Evolutionary conservation across 805 yeast genomes (phyloP), one percentile per base, ranked within the genome.

Genomic region (Barnettozyma vustinii): DNA sequence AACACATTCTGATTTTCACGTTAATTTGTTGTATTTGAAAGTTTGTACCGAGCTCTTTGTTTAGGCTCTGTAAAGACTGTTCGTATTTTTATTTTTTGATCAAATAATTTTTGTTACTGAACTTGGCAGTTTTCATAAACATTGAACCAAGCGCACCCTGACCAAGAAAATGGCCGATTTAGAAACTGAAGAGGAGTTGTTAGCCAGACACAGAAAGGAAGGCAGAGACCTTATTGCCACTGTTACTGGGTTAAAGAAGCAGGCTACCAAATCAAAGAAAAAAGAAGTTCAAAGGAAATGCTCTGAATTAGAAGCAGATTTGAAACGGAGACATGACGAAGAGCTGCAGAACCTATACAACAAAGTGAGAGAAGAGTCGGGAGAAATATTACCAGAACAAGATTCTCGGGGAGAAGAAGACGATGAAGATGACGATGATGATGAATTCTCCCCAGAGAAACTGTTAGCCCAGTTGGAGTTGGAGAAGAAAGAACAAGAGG

Each of bases 211-310:
- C 56, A 73, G 79, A 56, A 82, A 81, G 59, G 95, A 89, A 63
- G 65, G 64, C 48, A 76, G 81, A 53, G 90, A 88, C 49, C 69
- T 88, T 51, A 71, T 77, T 19, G 84, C 86, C 9, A 75, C 77
- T 27, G 72, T 81, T 27, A 88, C 96, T 2, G 84, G 86, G 2
- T 66, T 90, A 74, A 87, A 84, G 68, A 87, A 87, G 58, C 92
- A 84, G 65, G 91, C 92, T 2, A 80, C 88, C 16, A 87, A 88
- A 61, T 83, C 89, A 44, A 86, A 83, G 45, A 77, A 85, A 56
- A 86, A 84, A 63, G 80, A 79, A 52, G 83, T 88, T 9, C 65
- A 73, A 54, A 71, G 72, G 46, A 78, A 79, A 58, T 83, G 91
- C 56, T 71, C 71, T 37, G 78, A 74, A 40, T 56, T 88, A 69